Evolutionary conservation across 2,329 filamentous ascomycete genomes (phyloP), one percentile per base, ranked within the genome.

Genomic region (Fusarium ramigenum): DNA sequence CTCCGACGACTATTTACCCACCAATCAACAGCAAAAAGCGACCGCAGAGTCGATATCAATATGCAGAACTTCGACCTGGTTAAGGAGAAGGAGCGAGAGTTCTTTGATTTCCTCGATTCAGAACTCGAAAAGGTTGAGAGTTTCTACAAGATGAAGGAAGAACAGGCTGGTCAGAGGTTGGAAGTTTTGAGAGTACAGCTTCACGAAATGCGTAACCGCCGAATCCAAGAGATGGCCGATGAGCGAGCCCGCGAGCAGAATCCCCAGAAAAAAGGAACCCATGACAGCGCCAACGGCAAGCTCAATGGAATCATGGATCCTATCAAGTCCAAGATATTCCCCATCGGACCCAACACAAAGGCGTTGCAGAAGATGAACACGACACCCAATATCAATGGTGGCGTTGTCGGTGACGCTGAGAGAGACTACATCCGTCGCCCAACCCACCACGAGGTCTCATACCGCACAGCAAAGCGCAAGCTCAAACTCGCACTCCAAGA

Each of bases 401-500:
- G 69, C 67, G 70, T 66, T 39, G 71, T 74, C 42, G 71, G 58
- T 49, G 84, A 84, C 40, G 79, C 78, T 5, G 76, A 80, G 23
- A 80, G 85, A 67, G 86, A 89, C 78, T 90, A 90, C 66, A 85
- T 84, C 59, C 85, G 87, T n/a, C 83, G 83, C 21, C 84, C 87
- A 1, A 78, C 78, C 14, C 75, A 81, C 4, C 81, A 86, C 43
- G 85, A 92, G 37, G 93, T 98, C 1, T 89, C 95, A 0, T 97
- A 98, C 82, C 89, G 93, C 32, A 91, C 92, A 5, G 96, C 96
- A 3, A 98, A 97, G 83, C 88, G 93, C 68, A 97, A 98, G 83
- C 87, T 99, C 63, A 98, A 98, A 82, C 85, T 94, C 53, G 96
- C 96, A 0, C 83, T 98, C 56, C 93, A 97, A 78, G 96, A 98